Conservation (phyloP, 2,329 filamentous ascomycete species). For the Monosporascus cannonballus region DNA sequence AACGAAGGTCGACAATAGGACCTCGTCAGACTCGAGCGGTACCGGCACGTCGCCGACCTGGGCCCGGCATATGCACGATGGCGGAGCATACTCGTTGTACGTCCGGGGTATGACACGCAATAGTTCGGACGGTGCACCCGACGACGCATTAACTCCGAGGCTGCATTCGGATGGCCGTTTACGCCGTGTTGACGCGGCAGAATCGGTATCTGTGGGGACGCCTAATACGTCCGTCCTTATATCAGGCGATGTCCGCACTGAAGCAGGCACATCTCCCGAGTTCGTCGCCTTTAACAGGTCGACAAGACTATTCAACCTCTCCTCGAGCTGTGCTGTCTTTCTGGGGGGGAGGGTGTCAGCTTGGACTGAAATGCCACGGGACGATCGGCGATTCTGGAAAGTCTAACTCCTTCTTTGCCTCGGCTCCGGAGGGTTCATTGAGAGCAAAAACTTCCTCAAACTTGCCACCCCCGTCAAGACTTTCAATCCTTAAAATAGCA, state of each 20-base stretch:
- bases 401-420: neutral
- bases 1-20: slow-evolving; percentile 38
- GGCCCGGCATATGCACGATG: slow-evolving; percentile 41
- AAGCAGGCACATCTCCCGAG: slow-evolving; percentile 9
- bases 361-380: neutral
- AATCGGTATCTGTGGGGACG: slow-evolving; percentile 5
- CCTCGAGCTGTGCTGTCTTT: slow-evolving; percentile 43
- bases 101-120: slow-evolving; percentile 30
- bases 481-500: neutral
- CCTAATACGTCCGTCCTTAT: slow-evolving; percentile 5
- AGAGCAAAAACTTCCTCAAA: neutral
- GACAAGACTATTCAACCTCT: slow-evolving; percentile 42
- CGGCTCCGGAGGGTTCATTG: neutral
- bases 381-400: neutral
- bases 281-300: slow-evolving; percentile 38
- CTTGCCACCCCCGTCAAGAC: neutral
- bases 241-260: slow-evolving; percentile 8
- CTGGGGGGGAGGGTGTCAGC: slow-evolving; percentile 21
- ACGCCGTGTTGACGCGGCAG: slow-evolving; percentile 1
- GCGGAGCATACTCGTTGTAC: slow-evolving; percentile 41
- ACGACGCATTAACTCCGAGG: slow-evolving; percentile 5
- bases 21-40: slow-evolving; percentile 39
- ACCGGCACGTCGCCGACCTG: slow-evolving; percentile 32
- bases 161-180: neutral
- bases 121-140: slow-evolving; percentile 1